Conservation (phyloP, 2,329 filamentous ascomycete genomes). For the Gremmenia infestans region DNA sequence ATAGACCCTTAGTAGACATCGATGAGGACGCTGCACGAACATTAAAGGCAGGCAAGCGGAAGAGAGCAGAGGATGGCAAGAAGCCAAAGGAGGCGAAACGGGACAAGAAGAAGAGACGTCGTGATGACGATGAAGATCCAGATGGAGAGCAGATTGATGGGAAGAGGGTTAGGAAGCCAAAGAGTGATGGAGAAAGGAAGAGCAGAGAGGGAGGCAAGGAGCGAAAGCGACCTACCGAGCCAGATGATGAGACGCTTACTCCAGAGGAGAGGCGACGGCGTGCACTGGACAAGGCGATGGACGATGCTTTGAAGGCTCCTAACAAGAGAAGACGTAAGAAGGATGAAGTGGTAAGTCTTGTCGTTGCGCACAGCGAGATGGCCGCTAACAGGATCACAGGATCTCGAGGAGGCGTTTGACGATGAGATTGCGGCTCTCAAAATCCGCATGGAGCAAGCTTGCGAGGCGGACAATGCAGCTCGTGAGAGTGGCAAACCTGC, state of each 20-base stretch:
- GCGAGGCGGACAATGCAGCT: conserved; percentile 77
- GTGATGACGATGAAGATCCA: conserved; percentile 40
- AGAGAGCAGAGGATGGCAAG: conserved; percentile 59
- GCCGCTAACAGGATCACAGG: conserved; percentile 44
- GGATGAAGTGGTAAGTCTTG: conserved; percentile 73
- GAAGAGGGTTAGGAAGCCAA: conserved; percentile 41
- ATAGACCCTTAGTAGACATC: conserved; percentile 56
- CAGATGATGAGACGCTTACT: conserved; percentile 72
- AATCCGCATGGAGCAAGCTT: conserved; percentile 84
- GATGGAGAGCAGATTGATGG: conserved; percentile 49
- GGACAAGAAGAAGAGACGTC: conserved; percentile 64
- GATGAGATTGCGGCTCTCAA: conserved; percentile 86
- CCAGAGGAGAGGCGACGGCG: conserved; percentile 80
- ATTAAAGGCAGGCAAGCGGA: conserved; percentile 60
- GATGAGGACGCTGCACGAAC: conserved; percentile 61
- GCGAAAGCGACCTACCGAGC: conserved; percentile 47
- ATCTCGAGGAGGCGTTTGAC: conserved; percentile 85
- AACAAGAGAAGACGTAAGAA: conserved; percentile 64
- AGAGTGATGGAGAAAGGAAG: conserved; percentile 35
- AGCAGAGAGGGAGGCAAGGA: conserved; percentile 29
- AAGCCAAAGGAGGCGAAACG: conserved; percentile 64
- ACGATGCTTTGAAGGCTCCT: conserved; percentile 80
- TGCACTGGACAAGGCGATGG: conserved; percentile 81
- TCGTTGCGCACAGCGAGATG: neutral
- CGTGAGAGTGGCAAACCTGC: conserved; percentile 77